phyloP scores from a whole-genome alignment of 2,329 filamentous ascomycete genomes.

The Pseudogymnoascus sp. region DNA sequence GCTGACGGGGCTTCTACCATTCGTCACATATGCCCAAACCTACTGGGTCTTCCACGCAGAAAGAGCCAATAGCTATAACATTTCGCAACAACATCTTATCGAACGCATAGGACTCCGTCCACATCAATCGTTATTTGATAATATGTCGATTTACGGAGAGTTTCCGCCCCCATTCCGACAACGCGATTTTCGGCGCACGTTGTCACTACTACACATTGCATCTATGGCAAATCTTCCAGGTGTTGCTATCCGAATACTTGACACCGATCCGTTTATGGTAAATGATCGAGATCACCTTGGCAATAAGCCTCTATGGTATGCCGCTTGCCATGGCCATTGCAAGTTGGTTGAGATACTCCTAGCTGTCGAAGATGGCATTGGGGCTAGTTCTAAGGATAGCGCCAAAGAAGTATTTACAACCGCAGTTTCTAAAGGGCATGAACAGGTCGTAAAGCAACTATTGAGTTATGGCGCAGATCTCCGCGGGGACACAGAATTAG shows the following conservation, averaged over 20 bases:
- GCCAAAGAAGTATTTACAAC: neutral
- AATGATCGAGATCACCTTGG: slow-evolving; percentile 7
- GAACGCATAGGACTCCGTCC: neutral
- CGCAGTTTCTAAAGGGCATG: neutral
- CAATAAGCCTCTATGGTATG: slow-evolving; percentile 13
- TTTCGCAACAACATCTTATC: neutral
- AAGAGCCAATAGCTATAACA: neutral
- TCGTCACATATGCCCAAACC: neutral
- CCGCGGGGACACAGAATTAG: neutral
- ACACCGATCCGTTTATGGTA: neutral
- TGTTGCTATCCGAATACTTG: neutral
- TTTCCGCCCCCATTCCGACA: too few species aligned
- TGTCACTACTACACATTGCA: slow-evolving; percentile 13
- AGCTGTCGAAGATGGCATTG: slow-evolving; percentile 10
- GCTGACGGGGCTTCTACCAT: neutral
- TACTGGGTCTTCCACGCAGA: slow-evolving; percentile 13
- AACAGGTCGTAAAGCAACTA: slow-evolving; percentile 7
- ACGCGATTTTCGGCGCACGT: neutral
- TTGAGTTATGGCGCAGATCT: slow-evolving; percentile 5
- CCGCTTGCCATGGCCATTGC: slow-evolving; percentile 9
- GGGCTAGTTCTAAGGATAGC: neutral
- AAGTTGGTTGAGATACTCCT: slow-evolving; percentile 14
- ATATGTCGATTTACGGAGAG: too few species aligned
- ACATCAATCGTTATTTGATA: neutral
- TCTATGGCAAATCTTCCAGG: slow-evolving; percentile 10